A percentile compares a stretch with the other conserved stretches of the same genome.
Evolutionary conservation across 1,284 basidiomycete genomes (phyloP).

Genomic region (Tilletia setariae): DNA sequence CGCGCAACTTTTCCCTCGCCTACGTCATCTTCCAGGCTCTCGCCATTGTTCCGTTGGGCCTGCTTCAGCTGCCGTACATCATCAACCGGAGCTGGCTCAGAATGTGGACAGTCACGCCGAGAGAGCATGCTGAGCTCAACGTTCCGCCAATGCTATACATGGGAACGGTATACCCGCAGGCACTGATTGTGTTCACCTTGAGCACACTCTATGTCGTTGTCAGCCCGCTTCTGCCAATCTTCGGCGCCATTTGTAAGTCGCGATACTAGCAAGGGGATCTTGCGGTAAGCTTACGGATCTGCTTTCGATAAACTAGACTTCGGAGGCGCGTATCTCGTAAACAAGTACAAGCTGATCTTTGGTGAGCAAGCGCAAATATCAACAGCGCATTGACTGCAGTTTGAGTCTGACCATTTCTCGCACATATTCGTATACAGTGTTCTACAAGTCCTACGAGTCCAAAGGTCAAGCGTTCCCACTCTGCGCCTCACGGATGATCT

Average conservation of each 20-base stretch:
- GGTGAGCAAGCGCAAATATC: constrained; percentile 41
- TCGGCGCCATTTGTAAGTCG: constrained; percentile 70
- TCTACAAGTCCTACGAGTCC: constrained; percentile 89
- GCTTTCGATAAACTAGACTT: too few species aligned
- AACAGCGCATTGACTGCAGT: too few species aligned
- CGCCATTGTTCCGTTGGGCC: constrained; percentile 89
- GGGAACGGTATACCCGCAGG: constrained; percentile 80
- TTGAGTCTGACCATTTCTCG: background rate
- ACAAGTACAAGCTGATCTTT: constrained; percentile 95
- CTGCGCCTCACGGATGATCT: constrained; percentile 51
- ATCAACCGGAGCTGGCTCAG: constrained; percentile 35
- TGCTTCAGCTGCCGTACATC: constrained; percentile 58
- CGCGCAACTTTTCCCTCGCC: constrained; percentile 84
- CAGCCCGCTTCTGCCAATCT: constrained; percentile 87
- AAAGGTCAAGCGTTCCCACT: constrained; percentile 87
- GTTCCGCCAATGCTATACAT: constrained; percentile 80
- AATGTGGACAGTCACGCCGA: constrained; percentile 42
- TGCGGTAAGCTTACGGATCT: too few species aligned
- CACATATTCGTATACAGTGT: constrained; percentile 58
- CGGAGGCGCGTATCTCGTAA: constrained; percentile 73
- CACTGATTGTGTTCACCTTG: constrained; percentile 90
- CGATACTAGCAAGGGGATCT: background rate
- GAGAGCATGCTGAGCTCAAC: constrained; percentile 92
- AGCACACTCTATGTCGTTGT: constrained; percentile 92
- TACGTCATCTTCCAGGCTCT: constrained; percentile 91